These are phyloP conservation scores for Incumbomyces lentus DNA, from an alignment of 2,329 filamentous ascomycete genomes.

Conservation along the genomic window DNA sequence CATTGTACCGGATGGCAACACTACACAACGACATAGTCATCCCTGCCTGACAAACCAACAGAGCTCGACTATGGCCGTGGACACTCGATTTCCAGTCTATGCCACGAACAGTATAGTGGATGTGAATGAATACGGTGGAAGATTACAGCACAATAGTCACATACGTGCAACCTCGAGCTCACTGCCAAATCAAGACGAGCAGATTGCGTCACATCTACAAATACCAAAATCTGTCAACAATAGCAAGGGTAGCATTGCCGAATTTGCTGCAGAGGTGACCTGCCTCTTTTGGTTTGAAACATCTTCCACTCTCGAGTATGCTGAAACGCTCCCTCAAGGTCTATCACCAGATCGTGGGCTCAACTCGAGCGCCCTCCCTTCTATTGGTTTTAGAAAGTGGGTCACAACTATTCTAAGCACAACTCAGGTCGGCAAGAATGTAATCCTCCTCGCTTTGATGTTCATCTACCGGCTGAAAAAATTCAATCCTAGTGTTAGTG, in stretches of 20 bases:
- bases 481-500: slow-evolving; percentile 78
- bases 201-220: slow-evolving; percentile 47
- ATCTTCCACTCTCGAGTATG: slow-evolving; percentile 63
- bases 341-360: slow-evolving; percentile 45
- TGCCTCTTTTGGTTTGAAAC: slow-evolving; percentile 98
- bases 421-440: slow-evolving; percentile 92
- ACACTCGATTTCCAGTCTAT: slow-evolving; percentile 7
- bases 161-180: neutral
- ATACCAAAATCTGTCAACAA: slow-evolving; percentile 67
- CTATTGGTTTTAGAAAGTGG: slow-evolving; percentile 82
- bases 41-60: slow-evolving; percentile 7
- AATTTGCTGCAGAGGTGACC: slow-evolving; percentile 84
- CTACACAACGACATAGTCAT: slow-evolving; percentile 6
- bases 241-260: slow-evolving; percentile 63
- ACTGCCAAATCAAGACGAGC: slow-evolving; percentile 19
- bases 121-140: neutral
- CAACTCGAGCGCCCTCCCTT: slow-evolving; percentile 62
- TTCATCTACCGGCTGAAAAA: slow-evolving; percentile 92
- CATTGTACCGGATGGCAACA: slow-evolving; percentile 11
- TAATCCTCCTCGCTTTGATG: slow-evolving; percentile 76
- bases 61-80: slow-evolving; percentile 5
- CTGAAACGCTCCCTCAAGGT: slow-evolving; percentile 44
- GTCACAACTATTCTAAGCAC: slow-evolving; percentile 81
- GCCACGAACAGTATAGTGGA: neutral
- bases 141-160: neutral